A percentile compares a stretch with the other conserved stretches of the same genome.
phyloP scores from a whole-genome alignment of 345 rosid species.

The Moringa oleifera region DNA sequence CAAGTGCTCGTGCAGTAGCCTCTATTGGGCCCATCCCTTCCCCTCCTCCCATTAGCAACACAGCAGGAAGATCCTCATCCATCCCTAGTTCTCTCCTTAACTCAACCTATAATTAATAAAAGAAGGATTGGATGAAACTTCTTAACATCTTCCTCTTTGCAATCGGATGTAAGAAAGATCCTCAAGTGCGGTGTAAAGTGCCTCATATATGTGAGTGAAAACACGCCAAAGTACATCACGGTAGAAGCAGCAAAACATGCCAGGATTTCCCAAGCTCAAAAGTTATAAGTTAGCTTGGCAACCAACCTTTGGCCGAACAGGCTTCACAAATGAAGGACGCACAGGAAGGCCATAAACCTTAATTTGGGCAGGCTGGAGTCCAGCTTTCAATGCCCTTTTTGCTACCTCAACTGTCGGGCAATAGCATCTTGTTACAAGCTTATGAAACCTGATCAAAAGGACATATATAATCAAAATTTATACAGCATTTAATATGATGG shows the following conservation, averaged over 20 bases:
- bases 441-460: constrained; percentile 73
- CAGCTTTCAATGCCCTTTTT: constrained; percentile 86
- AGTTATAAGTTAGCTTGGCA: background rate
- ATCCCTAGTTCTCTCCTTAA: constrained; percentile 79
- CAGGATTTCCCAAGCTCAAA: too few relatives aligned
- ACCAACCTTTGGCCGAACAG: constrained; percentile 83
- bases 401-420: constrained; percentile 93
- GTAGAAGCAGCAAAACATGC: too few relatives aligned
- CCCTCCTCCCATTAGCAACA: constrained; percentile 97
- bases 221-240: too few relatives aligned
- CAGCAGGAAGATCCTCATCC: constrained; percentile 96
- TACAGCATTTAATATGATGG: background rate
- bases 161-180: background rate
- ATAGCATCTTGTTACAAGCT: constrained; percentile 98
- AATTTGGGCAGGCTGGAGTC: constrained; percentile 71
- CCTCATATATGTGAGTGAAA: background rate
- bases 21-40: constrained; percentile 99
- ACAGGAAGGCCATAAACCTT: constrained; percentile 97
- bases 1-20: constrained; percentile 87
- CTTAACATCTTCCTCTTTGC: background rate
- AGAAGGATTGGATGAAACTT: background rate
- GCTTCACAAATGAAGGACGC: constrained; percentile 94
- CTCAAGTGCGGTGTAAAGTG: background rate
- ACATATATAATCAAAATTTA: constrained; percentile 12
- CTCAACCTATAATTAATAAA: constrained; percentile 39